A percentile compares a stretch with the other conserved stretches of the same genome.
phyloP scores from a whole-genome alignment of 805 yeast species.

The Barnettozyma sp. region DNA sequence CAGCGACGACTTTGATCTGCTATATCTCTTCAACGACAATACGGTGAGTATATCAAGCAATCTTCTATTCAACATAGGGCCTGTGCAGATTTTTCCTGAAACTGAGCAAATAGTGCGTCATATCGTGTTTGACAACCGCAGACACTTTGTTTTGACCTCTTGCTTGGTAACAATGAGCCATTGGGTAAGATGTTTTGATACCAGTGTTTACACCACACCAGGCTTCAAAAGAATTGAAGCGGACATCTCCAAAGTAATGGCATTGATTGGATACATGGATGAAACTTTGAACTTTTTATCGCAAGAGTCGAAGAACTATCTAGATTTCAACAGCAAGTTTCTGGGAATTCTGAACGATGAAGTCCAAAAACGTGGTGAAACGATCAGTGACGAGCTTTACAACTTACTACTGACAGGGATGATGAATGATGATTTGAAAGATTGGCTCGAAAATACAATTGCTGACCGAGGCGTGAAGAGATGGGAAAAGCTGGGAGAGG shows the following conservation, averaged over 20 bases:
- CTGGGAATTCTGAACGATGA: slow-evolving; percentile 33
- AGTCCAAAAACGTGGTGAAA: slow-evolving; percentile 20
- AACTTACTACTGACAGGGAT: slow-evolving; percentile 49
- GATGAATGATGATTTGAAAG: slow-evolving; percentile 41
- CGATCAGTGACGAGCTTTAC: slow-evolving; percentile 35
- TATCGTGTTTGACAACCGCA: slow-evolving; percentile 4
- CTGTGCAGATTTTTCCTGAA: slow-evolving; percentile 11
- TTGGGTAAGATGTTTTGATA: slow-evolving; percentile 14
- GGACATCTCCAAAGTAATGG: slow-evolving; percentile 19
- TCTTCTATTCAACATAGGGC: slow-evolving; percentile 29
- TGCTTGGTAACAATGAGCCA: slow-evolving; percentile 19
- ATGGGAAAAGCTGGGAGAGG: slow-evolving; percentile 45
- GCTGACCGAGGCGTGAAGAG: slow-evolving; percentile 60
- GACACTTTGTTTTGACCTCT: slow-evolving; percentile 19
- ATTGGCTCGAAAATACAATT: slow-evolving; percentile 57
- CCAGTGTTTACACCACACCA: slow-evolving; percentile 11
- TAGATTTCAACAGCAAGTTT: slow-evolving; percentile 32
- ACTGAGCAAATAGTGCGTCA: slow-evolving; percentile 19
- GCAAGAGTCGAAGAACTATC: slow-evolving; percentile 29
- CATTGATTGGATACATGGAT: slow-evolving; percentile 28
- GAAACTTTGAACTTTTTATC: slow-evolving; percentile 27
- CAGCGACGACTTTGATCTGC: slow-evolving; percentile 19
- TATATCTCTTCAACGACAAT: slow-evolving; percentile 22
- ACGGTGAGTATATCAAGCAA: slow-evolving; percentile 27
- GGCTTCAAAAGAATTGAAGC: slow-evolving; percentile 15